phyloP scores from a whole-genome alignment of 139 green algal species.

The Chlorella ohadii region DNA sequence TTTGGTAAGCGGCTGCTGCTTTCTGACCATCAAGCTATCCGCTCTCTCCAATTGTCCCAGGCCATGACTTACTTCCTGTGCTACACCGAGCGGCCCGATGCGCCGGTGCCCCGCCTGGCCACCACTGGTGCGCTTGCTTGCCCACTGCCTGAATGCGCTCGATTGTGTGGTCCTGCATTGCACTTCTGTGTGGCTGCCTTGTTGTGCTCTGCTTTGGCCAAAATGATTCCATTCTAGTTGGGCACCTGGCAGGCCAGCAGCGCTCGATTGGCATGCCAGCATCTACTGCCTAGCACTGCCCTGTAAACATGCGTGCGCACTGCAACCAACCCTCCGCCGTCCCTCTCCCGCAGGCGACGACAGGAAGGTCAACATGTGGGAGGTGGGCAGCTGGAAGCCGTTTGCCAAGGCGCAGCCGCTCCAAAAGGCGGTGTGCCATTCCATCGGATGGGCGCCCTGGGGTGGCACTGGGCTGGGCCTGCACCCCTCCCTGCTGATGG shows the following conservation, averaged over 20 bases:
- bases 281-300: no score
- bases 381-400: slow-evolving; percentile 50
- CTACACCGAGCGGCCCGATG: slow-evolving; percentile 23
- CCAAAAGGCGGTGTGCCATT: slow-evolving; percentile 46
- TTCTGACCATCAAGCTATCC: no score
- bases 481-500: slow-evolving; percentile 47
- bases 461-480: slow-evolving; percentile 37
- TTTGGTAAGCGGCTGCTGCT: no score
- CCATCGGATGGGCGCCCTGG: slow-evolving; percentile 41
- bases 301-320: no score
- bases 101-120: slow-evolving; percentile 37
- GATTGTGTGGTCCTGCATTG: no score
- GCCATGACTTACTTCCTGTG: slow-evolving; percentile 42
- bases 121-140: slow-evolving; percentile 19
- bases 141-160: no score
- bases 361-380: slow-evolving; percentile 54
- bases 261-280: no score
- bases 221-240: no score
- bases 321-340: background rate
- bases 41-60: background rate
- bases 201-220: no score
- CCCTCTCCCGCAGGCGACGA: slow-evolving; percentile 45
- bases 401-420: slow-evolving; percentile 48
- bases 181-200: no score
- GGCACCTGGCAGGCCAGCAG: no score